Base-by-base conservation (phyloP, 495 filamentous ascomycete species). In the Copromyces sp. region DNA sequence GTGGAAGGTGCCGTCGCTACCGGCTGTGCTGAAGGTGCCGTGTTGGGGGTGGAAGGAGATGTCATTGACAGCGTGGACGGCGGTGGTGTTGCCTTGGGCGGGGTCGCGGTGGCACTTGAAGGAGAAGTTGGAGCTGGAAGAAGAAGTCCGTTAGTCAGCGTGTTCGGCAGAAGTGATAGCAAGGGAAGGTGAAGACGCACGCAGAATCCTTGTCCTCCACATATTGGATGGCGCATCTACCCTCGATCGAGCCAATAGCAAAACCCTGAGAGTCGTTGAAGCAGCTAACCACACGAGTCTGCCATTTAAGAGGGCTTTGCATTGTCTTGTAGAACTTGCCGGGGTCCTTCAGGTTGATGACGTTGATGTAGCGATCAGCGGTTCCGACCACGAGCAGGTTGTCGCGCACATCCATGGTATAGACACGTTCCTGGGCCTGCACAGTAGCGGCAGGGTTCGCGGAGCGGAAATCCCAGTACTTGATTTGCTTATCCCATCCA, bases 41-140 rank as follows among this genome's bases (percentile, higher is more conserved):
- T 94, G 91, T 29, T 75, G 42, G 0, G 95, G 95, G 81, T 98
- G 95, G 87, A 97, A 98, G 20, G 89, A 92, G 80, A 98, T 96
- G 74, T 91, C 89, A 82, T 98, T 98, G 78, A 98, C 93, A 39
- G 91, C 87, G 84, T 91, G 94, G 75, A 98, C 94, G 81, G 96
- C 95, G 73, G 89, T 90, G 75, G 90, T 80, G 75, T 86, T 86
- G 20, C 88, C 80, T 29, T 78, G 77, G 0, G 90, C 88, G 20
- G 88, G 86, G 76, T 93, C 90, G 42, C 95, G 93, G 80, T 98
- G 95, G 83, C 95, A 98, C 83, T 97, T 96, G 87, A 98, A 98
- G 61, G 90, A 92, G 86, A 98, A 97, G 83, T 97, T 97, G 70
- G 88, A 89, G 76, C 88, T 90, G 70, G 73, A 42, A 2, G 12